Evolutionary conservation across 2,329 filamentous ascomycete species (phyloP), one percentile per base, ranked within the genome.

Genomic region (Rutstroemia sydowiana): DNA sequence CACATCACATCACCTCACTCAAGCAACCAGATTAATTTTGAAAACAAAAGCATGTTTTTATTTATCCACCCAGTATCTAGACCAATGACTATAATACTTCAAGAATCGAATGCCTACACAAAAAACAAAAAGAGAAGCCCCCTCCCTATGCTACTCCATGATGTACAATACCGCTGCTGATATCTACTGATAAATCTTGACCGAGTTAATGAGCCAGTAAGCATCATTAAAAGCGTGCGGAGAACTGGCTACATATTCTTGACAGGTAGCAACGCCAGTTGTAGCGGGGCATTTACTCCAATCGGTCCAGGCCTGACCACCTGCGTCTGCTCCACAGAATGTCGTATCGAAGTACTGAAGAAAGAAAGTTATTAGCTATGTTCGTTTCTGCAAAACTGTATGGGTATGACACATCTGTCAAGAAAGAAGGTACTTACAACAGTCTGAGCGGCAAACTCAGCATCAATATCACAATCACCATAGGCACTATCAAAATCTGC

Each of bases 251-350:
- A 95, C 90, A 66, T 81, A 95, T 21, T 81, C 78, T 30, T 82
- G 66, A 72, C 90, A 95, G 0, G 81, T 83, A 82, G 61, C 79
- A 73, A 71, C 70, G 66, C 86, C 90, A 21, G 78, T 76, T 10
- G 69, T 58, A 84, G 61, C 77, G 53, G 83, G 75, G 52, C 65
- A 67, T 62, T 45, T 63, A 3, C 55, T 58, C 56, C 56, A 84
- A 78, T 48, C 71, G 66, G 55, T 57, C 61, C 58, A 60, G 11
- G 43, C 87, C 31, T 51, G 1, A 42, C 72, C 68, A 28, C 87
- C 88, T 7, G 90, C 90, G 87, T 88, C 95, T 63, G 85, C 81
- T 34, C 91, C 91, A 68, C 91, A 95, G 68, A 95, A 88, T 9
- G 85, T 87, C 1, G 83, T 92, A 70, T 92, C 82, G 67, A 93